Conservation (phyloP, 148 eudicot genomes). For the Rhododendron molle region DNA sequence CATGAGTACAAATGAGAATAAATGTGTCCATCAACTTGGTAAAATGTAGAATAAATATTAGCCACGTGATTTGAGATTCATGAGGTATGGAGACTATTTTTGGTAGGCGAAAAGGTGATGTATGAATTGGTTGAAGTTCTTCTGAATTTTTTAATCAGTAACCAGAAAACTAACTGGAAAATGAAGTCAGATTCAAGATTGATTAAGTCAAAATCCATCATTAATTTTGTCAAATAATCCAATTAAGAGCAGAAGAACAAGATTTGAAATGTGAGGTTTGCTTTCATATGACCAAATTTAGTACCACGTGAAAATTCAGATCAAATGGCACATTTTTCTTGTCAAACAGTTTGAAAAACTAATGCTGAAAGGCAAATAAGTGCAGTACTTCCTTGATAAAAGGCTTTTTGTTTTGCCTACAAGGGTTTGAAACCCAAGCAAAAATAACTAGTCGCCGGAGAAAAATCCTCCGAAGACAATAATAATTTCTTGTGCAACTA, state of each 20-base stretch:
- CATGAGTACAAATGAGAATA: background rate
- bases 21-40: background rate
- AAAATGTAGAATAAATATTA: background rate
- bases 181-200: background rate
- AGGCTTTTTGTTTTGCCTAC: background rate
- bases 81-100: background rate
- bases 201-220: background rate
- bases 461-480: background rate
- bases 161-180: background rate
- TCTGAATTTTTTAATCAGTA: background rate
- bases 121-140: background rate
- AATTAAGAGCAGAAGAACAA: background rate
- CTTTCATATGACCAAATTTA: background rate
- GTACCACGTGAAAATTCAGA: background rate
- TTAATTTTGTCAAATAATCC: background rate
- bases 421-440: background rate
- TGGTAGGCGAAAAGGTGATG: background rate
- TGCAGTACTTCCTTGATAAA: background rate
- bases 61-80: background rate
- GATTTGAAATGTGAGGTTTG: background rate
- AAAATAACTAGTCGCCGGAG: background rate
- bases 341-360: background rate
- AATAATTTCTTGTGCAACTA: no score
- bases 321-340: background rate
- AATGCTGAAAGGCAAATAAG: background rate